A percentile compares a stretch with the other conserved stretches of the same genome.
Evolutionary conservation across 306 rosid genomes (phyloP).

Genomic region (Medicago arabica): DNA sequence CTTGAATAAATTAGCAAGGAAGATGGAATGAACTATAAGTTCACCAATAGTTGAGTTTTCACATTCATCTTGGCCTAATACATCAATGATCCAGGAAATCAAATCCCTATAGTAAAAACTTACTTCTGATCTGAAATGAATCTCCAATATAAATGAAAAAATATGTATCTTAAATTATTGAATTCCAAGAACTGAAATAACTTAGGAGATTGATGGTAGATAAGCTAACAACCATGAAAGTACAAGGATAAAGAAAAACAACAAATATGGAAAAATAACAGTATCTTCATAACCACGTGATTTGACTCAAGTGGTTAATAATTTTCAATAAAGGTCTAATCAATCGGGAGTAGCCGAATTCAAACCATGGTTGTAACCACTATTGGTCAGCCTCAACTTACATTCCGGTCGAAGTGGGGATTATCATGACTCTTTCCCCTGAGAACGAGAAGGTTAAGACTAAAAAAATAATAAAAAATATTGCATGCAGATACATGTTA

Average conservation of each 20-base stretch:
- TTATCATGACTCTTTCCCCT: neutral
- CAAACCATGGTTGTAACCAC: neutral
- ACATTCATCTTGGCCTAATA: constrained; percentile 1
- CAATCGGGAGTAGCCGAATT: neutral
- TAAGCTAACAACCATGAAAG: constrained; percentile 26
- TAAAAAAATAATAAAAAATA: neutral
- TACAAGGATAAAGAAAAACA: constrained; percentile 16
- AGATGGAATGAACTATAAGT: constrained; percentile 12
- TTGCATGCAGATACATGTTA: constrained; percentile 31
- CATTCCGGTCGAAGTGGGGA: neutral
- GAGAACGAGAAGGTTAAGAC: neutral
- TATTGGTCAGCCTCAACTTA: neutral
- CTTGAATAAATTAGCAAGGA: constrained; percentile 10
- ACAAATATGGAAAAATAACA: neutral
- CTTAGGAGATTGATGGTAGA: neutral
- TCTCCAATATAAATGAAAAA: constrained; percentile 1
- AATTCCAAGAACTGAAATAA: neutral
- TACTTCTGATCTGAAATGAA: constrained; percentile 35
- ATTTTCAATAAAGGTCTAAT: neutral
- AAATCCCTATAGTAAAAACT: constrained; percentile 6
- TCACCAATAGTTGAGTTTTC: neutral
- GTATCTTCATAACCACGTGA: neutral
- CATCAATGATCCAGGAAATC: constrained; percentile 18
- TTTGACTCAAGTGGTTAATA: neutral
- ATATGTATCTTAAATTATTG: constrained; percentile 8